Evolutionary conservation across 2,329 filamentous ascomycete genomes (phyloP).

Genomic region (Aspergillus piperis): DNA sequence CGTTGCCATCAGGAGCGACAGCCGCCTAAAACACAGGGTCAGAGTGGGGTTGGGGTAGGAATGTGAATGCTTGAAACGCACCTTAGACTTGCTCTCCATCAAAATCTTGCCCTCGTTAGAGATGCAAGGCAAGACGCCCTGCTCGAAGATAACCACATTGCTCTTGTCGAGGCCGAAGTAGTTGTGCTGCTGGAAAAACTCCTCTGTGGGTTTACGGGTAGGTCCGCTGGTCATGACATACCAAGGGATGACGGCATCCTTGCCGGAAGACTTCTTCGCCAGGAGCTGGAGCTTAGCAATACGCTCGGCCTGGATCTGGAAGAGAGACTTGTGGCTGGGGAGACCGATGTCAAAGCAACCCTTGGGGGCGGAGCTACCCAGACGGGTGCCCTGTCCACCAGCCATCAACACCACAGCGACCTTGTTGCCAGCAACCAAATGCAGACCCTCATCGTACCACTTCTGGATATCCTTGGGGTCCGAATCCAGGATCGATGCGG

Average conservation of each 20-base stretch:
- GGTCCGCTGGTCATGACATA: constrained; percentile 99
- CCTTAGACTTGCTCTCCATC: constrained; percentile 83
- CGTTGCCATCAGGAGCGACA: constrained; percentile 95
- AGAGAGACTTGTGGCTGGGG: constrained; percentile 88
- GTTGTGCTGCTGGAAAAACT: constrained; percentile 84
- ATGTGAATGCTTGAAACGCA: constrained; percentile 30
- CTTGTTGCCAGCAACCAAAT: constrained; percentile 67
- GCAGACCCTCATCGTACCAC: constrained; percentile 76
- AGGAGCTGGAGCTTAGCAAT: constrained; percentile 84
- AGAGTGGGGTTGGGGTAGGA: background rate
- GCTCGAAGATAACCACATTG: constrained; percentile 92
- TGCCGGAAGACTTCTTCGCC: constrained; percentile 68
- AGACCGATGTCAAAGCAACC: constrained; percentile 97
- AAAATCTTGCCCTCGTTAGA: constrained; percentile 97
- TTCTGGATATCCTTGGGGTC: constrained; percentile 72
- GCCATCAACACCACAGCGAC: constrained; percentile 93
- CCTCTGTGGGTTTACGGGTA: constrained; percentile 85
- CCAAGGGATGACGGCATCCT: constrained; percentile 77
- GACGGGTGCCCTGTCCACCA: constrained; percentile 89
- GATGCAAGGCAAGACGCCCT: constrained; percentile 94
- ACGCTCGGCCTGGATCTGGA: constrained; percentile 95
- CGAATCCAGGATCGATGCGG: constrained; percentile 89
- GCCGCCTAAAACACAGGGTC: constrained; percentile 59
- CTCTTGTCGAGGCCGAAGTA: constrained; percentile 87
- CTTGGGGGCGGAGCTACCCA: constrained; percentile 94